Percentiles rank a stretch among this genome's conserved stretches.
Evolutionary conservation across 1,139 yeast genomes (phyloP).

Genomic region (Scheffersomyces titani): DNA sequence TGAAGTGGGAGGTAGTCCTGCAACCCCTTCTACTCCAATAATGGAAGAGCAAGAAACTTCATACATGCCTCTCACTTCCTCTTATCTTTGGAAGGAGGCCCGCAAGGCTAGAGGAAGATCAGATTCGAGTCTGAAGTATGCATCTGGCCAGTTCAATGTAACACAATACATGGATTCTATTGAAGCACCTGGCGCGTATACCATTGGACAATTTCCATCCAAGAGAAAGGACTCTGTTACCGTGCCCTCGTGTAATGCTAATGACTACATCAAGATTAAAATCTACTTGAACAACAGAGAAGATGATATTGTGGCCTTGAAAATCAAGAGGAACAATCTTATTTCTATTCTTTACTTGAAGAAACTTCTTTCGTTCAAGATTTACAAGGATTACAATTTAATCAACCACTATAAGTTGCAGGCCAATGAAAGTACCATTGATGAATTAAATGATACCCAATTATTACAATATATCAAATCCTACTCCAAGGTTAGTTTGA

Average conservation of each 20-base stretch:
- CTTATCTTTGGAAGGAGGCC: neutral
- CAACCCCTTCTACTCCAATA: slow-evolving; percentile 24
- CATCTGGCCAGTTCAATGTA: neutral
- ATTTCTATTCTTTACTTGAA: slow-evolving; percentile 33
- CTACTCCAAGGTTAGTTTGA: slow-evolving; percentile 28
- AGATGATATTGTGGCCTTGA: slow-evolving; percentile 34
- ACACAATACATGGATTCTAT: neutral
- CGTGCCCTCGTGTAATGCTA: slow-evolving; percentile 3
- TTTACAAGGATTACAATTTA: slow-evolving; percentile 34
- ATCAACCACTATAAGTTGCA: slow-evolving; percentile 30
- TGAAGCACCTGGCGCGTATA: neutral
- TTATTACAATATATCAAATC: slow-evolving; percentile 25
- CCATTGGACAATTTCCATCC: neutral
- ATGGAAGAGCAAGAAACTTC: slow-evolving; percentile 12
- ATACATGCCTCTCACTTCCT: neutral
- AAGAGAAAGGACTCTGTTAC: slow-evolving; percentile 1
- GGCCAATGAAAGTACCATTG: slow-evolving; percentile 11
- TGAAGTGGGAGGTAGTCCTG: slow-evolving; percentile 3
- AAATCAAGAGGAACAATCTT: slow-evolving; percentile 26
- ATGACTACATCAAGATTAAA: slow-evolving; percentile 33
- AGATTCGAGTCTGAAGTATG: neutral
- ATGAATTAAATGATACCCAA: slow-evolving; percentile 14
- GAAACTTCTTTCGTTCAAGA: slow-evolving; percentile 31
- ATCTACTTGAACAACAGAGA: slow-evolving; percentile 31
- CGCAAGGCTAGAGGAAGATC: neutral